Percentiles rank a stretch among this genome's conserved stretches.
Conservation (phyloP, 1,284 basidiomycete species). For the Moesziomyces aphidis region DNA sequence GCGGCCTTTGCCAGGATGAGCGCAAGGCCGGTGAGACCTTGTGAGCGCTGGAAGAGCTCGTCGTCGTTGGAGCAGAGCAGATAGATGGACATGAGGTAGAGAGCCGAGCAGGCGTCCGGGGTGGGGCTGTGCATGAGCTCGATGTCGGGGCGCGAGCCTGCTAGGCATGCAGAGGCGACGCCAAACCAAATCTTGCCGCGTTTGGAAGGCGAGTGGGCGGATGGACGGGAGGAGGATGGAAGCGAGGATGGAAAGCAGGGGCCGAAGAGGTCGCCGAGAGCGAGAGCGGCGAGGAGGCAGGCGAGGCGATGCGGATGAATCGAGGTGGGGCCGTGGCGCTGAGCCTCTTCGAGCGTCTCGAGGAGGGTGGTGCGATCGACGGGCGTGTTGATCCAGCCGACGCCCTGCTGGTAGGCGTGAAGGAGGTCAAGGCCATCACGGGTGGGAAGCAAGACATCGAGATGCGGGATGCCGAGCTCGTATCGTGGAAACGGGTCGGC, state of each 20-base stretch:
- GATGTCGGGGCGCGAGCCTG: constrained; percentile 8
- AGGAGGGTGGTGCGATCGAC: constrained; percentile 26
- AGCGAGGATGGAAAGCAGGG: constrained; percentile 12
- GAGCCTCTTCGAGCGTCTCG: constrained; percentile 29
- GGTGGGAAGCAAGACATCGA: constrained; percentile 24
- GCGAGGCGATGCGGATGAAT: constrained; percentile 40
- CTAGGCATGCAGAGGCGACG: constrained; percentile 31
- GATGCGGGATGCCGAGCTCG: constrained; percentile 22
- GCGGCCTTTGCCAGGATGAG: constrained; percentile 28
- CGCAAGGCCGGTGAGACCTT: constrained; percentile 22
- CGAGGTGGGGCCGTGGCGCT: constrained; percentile 27
- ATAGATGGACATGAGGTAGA: constrained; percentile 38
- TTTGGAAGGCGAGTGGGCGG: constrained; percentile 3
- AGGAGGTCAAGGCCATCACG: constrained; percentile 29
- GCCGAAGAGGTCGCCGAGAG: constrained; percentile 28
- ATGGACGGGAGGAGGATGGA: background rate
- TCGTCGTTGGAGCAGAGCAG: constrained; percentile 26
- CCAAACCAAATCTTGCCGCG: constrained; percentile 31
- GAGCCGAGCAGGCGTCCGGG: constrained; percentile 34
- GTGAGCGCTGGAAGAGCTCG: constrained; percentile 22
- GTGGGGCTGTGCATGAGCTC: constrained; percentile 28
- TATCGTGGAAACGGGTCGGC: constrained; percentile 23
- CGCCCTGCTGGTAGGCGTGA: constrained; percentile 27
- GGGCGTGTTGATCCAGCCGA: constrained; percentile 32
- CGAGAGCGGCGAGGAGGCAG: constrained; percentile 31